Evolutionary conservation across 768 basidiomycete genomes (phyloP), one percentile per base, ranked within the genome.

Genomic region (Cystobasidium onofrii): DNA sequence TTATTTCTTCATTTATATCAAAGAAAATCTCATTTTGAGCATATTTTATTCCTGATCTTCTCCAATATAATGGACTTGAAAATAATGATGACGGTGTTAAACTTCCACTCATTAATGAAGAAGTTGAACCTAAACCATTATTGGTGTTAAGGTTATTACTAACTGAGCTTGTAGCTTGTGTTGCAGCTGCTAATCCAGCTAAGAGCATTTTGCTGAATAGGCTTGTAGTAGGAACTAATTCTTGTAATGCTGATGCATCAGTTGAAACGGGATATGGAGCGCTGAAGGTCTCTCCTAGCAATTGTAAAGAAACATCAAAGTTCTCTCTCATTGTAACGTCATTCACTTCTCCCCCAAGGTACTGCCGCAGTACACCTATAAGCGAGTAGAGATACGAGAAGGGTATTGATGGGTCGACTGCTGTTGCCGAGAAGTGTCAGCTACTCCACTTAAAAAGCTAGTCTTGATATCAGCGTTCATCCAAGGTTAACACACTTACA

Each of bases 211-310:
- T 92, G 73, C 87, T 86, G 60, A 95, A 84, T 36, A 96, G 86
- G 0, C 92, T 90, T 0, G 94, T 93, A 0, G 92, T 91, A 0
- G 96, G 85, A 7, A 98, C 91, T 75, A 98, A 94, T 78, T 98
- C 94, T 29, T 91, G 88, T 1, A 98, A 84, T 23, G 91, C 88
- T 78, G 91, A 94, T 1, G 89, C 85, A 71, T 91, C 91, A 1
- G 92, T 98, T 6, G 93, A 96, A 43, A 94, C 84, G 0, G 93
- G 93, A 79, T 93, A 89, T 13, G 91, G 90, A 10, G 92, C 88
- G 79, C 95, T 93, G 31, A 98, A 83, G n/a, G 91, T 93, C 82
- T 98, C 94, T 82, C 95, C 94, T 34, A 96, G 85, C 20, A 98
- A 86, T 90, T 94, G 76, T 13, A 23, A 29, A 27, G 96, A 92